These are phyloP conservation scores for Candida pseudoviswanathii DNA, from an alignment of 1,139 yeast species.

Conservation along the genomic window DNA sequence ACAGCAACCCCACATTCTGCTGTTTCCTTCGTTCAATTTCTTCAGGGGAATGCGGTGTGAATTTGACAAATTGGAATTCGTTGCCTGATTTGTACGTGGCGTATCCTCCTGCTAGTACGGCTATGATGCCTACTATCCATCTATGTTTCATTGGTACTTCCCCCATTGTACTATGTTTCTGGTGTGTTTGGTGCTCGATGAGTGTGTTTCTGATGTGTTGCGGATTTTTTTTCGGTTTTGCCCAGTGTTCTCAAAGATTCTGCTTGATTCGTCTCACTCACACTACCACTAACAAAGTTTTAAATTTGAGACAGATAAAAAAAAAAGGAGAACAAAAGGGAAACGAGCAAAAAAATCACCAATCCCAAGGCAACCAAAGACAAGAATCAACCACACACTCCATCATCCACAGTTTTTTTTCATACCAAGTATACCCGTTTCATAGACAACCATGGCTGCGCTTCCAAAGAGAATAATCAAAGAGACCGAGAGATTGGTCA, in stretches of 20 bases:
- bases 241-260: too few relatives aligned
- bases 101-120: slow-evolving; percentile 20
- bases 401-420: not conserved
- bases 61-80: slow-evolving; percentile 45
- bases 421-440: not conserved
- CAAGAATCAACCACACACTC: not conserved
- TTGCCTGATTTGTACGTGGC: slow-evolving; percentile 30
- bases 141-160: slow-evolving; percentile 40
- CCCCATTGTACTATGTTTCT: not conserved
- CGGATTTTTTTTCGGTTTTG: not conserved
- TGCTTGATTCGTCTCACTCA: not conserved
- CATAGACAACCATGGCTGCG: slow-evolving; percentile 47
- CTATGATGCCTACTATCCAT: slow-evolving; percentile 40
- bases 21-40: slow-evolving; percentile 41
- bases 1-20: slow-evolving; percentile 33
- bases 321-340: slow-evolving; percentile 2
- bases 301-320: not conserved
- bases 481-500: slow-evolving; percentile 88
- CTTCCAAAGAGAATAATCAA: slow-evolving; percentile 89
- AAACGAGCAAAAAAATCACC: not conserved
- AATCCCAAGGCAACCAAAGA: not conserved
- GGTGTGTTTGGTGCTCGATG: slow-evolving; percentile 18
- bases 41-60: slow-evolving; percentile 40
- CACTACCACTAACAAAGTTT: not conserved
- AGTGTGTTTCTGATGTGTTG: not conserved